Base-by-base conservation (phyloP, 768 basidiomycete species). In the Lactarius quietus region DNA sequence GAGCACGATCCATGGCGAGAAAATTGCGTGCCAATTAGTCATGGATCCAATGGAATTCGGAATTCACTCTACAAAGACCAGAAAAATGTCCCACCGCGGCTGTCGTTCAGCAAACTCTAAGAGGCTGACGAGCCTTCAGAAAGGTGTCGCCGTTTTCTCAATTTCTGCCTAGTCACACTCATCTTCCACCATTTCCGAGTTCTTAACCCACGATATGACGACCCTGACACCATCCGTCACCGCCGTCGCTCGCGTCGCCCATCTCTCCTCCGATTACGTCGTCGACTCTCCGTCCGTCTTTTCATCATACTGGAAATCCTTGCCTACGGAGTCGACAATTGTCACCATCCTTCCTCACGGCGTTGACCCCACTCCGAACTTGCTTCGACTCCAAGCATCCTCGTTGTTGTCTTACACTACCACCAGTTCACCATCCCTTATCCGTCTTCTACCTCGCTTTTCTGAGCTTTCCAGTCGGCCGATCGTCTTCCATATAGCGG, bases 401-500 rank as follows among this genome's bases (percentile, higher is more conserved):
- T 70, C 76, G 10, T 82, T 92, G 23, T 74, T 82, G 26, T 87
- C 89, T 3, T 82, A 88, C 72, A 87, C 86, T 4, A 78, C 84
- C 26, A 68, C 78, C 9, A 78, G 80, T 45, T 78, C 84, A 9
- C 83, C 85, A 54, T 74, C 82, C 26, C 72, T 86, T 31, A 83
- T 84, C 26, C 79, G 82, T 41, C 80, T 93, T n/a, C 76, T 93
- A 12, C 81, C 86, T 1, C 84, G 86, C 71, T 83, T 91, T n/a
- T 74, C 85, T 36, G 84, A 89, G 67, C 79, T 95, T 56, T 84
- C 90, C 1, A 72, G 80, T 1, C 76, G 80, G 6, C 85, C 92
- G 0, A 76, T 93, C 23, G 92, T 89, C 35, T 72, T 94, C 36
- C 89, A 94, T 72, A 76, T 93, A 43, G 86, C 86, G 15, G 80